Percentiles rank a stretch among this genome's conserved stretches.
phyloP scores from a whole-genome alignment of 2,329 filamentous ascomycete species.

The Venturia aucupariae region DNA sequence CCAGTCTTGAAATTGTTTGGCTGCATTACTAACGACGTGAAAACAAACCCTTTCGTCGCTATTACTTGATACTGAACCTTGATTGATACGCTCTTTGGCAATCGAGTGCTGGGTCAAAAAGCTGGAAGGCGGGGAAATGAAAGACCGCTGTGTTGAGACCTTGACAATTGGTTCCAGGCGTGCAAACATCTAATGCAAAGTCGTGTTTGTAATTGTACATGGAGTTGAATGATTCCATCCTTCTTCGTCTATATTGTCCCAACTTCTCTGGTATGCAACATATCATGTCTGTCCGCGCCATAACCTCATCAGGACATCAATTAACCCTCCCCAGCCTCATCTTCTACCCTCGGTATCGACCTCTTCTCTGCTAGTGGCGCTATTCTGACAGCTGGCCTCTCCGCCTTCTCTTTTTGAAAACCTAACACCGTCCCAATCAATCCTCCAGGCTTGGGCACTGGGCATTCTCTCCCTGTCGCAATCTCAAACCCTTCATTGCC shows the following conservation, averaged over 20 bases:
- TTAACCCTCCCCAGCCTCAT: background rate
- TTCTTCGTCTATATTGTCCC: background rate
- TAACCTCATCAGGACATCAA: background rate
- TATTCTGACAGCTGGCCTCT: slow-evolving; percentile 10
- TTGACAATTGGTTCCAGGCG: background rate
- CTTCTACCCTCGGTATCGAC: background rate
- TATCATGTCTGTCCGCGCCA: background rate
- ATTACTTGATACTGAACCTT: too few species aligned
- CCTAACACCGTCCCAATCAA: slow-evolving; percentile 67
- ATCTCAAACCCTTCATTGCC: slow-evolving; percentile 11
- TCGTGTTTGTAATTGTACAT: background rate
- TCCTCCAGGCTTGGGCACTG: slow-evolving; percentile 81
- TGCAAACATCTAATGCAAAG: background rate
- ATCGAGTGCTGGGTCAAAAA: background rate
- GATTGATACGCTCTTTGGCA: too few species aligned
- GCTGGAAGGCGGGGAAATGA: background rate
- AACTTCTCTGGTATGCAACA: background rate
- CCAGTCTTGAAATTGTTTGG: too few species aligned
- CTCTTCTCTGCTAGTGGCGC: background rate
- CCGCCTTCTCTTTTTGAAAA: slow-evolving; percentile 33
- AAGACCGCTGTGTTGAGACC: background rate
- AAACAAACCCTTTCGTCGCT: too few species aligned
- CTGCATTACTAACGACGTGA: too few species aligned
- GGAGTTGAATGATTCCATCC: background rate
- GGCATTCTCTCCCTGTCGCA: slow-evolving; percentile 61